phyloP scores from a whole-genome alignment of 495 filamentous ascomycete genomes.

The Aspergillus heteromorphus region DNA sequence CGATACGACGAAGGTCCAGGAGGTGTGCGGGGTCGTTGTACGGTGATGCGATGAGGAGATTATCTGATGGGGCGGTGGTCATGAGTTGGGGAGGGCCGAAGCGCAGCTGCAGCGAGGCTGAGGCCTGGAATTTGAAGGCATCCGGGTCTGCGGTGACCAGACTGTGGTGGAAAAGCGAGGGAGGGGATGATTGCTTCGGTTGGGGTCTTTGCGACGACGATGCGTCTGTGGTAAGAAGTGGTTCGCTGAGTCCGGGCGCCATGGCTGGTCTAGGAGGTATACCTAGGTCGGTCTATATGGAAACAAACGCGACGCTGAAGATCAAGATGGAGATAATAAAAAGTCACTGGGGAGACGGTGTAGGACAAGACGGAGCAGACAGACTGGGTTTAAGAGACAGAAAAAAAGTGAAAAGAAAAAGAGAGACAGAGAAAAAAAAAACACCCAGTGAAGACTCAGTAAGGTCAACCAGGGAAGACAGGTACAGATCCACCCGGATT shows the following conservation, averaged over 20 bases:
- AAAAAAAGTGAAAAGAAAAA: too few species aligned
- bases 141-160: conserved; percentile 31
- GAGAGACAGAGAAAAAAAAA: too few species aligned
- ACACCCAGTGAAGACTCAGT: neutral
- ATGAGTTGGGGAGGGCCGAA: neutral
- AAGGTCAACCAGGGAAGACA: neutral
- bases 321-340: neutral
- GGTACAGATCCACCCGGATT: neutral
- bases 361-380: neutral
- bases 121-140: conserved; percentile 30
- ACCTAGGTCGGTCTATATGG: neutral
- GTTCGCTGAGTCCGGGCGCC: conserved; percentile 13
- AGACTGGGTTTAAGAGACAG: neutral
- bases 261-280: conserved; percentile 2
- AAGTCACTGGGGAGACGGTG: neutral
- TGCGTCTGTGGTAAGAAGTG: neutral
- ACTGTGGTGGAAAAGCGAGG: conserved; percentile 24
- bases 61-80: conserved; percentile 12
- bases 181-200: neutral
- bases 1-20: conserved; percentile 62
- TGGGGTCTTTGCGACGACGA: neutral
- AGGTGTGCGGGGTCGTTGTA: conserved; percentile 65
- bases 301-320: neutral
- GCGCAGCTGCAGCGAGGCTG: conserved; percentile 30
- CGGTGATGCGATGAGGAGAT: conserved; percentile 60